Conservation (phyloP, 345 rosid genomes). For the Populus euphratica region DNA sequence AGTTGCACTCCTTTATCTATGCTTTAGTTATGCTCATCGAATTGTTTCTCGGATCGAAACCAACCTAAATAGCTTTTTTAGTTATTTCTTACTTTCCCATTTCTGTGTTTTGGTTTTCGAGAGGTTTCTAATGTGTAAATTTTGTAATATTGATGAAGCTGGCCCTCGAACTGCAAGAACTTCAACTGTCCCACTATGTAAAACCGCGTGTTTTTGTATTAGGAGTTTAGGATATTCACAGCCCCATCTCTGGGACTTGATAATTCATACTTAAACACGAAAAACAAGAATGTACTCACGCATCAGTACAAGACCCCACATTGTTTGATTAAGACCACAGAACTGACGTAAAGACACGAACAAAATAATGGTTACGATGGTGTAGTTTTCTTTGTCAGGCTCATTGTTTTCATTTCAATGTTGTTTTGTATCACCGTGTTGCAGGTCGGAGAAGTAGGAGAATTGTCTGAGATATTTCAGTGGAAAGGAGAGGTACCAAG, state of each 20-base stretch:
- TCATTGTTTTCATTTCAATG: background rate
- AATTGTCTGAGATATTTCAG: constrained; percentile 28
- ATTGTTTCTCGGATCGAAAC: background rate
- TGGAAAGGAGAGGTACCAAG: constrained; percentile 46
- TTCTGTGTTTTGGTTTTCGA: background rate
- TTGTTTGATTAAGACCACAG: background rate
- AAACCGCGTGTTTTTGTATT: background rate
- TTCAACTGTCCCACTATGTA: background rate
- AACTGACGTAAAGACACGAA: background rate
- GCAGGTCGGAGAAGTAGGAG: constrained; percentile 45
- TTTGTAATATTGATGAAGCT: background rate
- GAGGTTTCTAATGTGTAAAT: background rate
- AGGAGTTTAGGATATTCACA: background rate
- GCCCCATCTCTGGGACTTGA: background rate
- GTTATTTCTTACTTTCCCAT: background rate
- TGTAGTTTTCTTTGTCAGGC: background rate
- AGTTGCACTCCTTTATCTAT: background rate
- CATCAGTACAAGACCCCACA: background rate
- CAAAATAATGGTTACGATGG: background rate
- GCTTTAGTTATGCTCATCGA: background rate
- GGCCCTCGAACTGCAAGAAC: background rate
- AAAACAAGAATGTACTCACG: background rate
- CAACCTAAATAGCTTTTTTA: background rate
- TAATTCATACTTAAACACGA: no score
- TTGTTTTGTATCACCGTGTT: background rate